Evolutionary conservation across 169 alveolate genomes (phyloP).

Genomic region (Cryptosporidium bovis): DNA sequence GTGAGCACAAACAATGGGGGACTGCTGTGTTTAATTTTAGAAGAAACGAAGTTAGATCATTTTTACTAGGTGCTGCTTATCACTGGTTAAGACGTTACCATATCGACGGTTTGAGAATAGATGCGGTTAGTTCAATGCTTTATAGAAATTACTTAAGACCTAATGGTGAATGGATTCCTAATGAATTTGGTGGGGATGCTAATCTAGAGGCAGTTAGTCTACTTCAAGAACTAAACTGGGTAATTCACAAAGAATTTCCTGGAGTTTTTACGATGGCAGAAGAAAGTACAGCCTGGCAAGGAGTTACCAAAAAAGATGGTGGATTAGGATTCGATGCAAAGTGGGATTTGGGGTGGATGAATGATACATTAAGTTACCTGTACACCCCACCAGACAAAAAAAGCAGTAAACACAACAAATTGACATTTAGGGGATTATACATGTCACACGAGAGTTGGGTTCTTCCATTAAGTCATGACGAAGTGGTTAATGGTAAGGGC

Average conservation of each 20-base stretch:
- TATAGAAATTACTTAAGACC: slow-evolving; percentile 78
- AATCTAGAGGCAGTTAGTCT: slow-evolving; percentile 82
- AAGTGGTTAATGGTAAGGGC: slow-evolving; percentile 83
- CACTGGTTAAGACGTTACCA: slow-evolving; percentile 83
- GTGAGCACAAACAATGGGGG: slow-evolving; percentile 84
- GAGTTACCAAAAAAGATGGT: slow-evolving; percentile 78
- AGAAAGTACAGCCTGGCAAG: slow-evolving; percentile 82
- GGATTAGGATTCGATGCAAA: slow-evolving; percentile 83
- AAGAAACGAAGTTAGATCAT: slow-evolving; percentile 81
- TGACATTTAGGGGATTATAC: slow-evolving; percentile 82
- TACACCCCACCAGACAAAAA: slow-evolving; percentile 78
- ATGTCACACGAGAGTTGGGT: slow-evolving; percentile 83
- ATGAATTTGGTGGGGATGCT: slow-evolving; percentile 82
- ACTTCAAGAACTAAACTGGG: slow-evolving; percentile 82
- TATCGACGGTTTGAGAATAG: slow-evolving; percentile 82
- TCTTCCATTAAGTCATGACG: slow-evolving; percentile 81
- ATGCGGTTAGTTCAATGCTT: slow-evolving; percentile 82
- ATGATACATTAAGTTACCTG: slow-evolving; percentile 79
- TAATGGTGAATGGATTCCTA: slow-evolving; percentile 82
- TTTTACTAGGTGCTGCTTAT: slow-evolving; percentile 82
- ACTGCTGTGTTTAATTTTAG: slow-evolving; percentile 81
- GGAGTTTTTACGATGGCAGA: slow-evolving; percentile 84
- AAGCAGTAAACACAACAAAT: slow-evolving; percentile 78
- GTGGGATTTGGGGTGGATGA: slow-evolving; percentile 85
- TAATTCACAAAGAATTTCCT: slow-evolving; percentile 81